Base-by-base conservation (phyloP, 805 yeast genomes). In the Cyberlindnera samutprakarnensis region DNA sequence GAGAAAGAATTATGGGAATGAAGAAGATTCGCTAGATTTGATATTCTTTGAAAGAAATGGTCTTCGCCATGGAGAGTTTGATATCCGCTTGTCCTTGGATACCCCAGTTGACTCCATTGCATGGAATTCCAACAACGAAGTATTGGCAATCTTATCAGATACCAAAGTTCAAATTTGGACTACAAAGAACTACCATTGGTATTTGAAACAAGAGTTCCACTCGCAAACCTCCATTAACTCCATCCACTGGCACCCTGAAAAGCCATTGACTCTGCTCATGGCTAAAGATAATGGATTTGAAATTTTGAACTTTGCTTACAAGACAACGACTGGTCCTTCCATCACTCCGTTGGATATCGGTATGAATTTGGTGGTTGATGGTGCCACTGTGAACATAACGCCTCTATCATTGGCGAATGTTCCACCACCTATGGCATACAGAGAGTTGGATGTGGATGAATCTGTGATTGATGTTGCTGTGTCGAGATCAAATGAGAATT, bases 41-140 rank as follows among this genome's bases (percentile, higher is more conserved):
- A 75, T 85, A 1, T 92, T 92, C 47, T 88, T 84, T 50, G 99
- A 92, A 59, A 72, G 85, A 52, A 92, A 92, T 53, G 99, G 99
- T 10, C 68, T 92, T 33, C 72, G 94, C 52, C 92, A 88, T 47
- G 92, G 94, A 32, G 87, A 82, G 44, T 90, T 92, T 49, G 65
- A 72, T 32, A 62, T 90, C 1, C 66, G 92, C 38, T 59, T 82
- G 26, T 63, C 75, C 23, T 62, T 77, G 1, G 59, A 57, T 25
- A 69, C 70, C 21, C 54, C 54, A 7, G 64, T 88, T 15, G 41
- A 57, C 7, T 64, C 65, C 26, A 36, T 92, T 14, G 67, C 70
- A 25, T 92, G 97, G 97, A 85, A 90, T 32, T 65, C 75, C 23
- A 78, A 78, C 44, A 77, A 88, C 33, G 94, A 87, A 43, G 66